Base-by-base conservation (phyloP, 2,329 filamentous ascomycete species). In the Rutstroemia sp. region DNA sequence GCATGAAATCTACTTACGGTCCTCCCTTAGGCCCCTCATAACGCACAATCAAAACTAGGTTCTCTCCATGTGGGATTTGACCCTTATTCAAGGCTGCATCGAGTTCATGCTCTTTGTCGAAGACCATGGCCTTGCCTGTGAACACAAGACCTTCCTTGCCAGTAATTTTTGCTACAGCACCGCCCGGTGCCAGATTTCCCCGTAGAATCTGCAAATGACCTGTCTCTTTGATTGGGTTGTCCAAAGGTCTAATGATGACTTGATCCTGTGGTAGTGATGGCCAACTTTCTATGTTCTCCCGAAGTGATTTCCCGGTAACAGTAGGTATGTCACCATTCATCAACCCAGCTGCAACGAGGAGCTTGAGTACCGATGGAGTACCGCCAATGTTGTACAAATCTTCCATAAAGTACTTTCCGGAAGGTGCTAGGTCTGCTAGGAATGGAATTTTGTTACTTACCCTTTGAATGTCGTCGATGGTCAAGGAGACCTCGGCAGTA, bases 11-110 rank as follows among this genome's bases (percentile, higher is more conserved):
- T 36, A 49, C 53, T 51, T 51, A 55, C 0, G 92, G 92, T 0
- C 92, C 92, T 60, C 92, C 92, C 69, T 89, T 92, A 12, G 92
- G 92, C 0, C 92, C 92, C 70, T 97, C 92, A 70, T 96, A 96
- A 21, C 92, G 86, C 54, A 97, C 91, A 34, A 96, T 84, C 27
- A 96, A 76, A 19, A 96, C 92, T 14, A 95, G 79, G 68, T 95
- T 94, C 68, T 94, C 89, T 58, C 82, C 82, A 38, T 83, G 82
- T 0, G 83, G 81, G 48, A 90, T 87, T 50, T 78, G 70, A 21
- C 90, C 86, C 19, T 75, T 75, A 23, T 83, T 85, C 12, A 97
- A 78, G 0, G 92, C 91, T 0, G 78, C 73, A 69, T 95, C 84
- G 46, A 96, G 83, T 63, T 86, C 79, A 63, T 84, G 78, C 72